Evolutionary conservation across 1,139 yeast genomes (phyloP).

Genomic region (Kodamaea alishanica): DNA sequence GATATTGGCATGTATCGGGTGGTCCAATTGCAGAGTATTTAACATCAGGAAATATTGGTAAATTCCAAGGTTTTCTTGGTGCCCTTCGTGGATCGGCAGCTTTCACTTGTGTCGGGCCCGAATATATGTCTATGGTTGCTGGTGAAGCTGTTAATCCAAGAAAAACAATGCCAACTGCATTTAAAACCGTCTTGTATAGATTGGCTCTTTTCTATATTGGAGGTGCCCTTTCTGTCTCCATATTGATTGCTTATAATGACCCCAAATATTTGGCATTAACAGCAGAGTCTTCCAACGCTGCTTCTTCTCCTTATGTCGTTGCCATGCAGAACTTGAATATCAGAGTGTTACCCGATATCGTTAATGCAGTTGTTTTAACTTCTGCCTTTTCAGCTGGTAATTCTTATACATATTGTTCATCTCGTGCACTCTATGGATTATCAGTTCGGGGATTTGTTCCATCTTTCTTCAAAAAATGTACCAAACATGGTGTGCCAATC

Average conservation of each 20-base stretch:
- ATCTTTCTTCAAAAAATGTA: slow-evolving; percentile 30
- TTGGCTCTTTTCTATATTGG: slow-evolving; percentile 65
- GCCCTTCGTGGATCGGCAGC: slow-evolving; percentile 54
- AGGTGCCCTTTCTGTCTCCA: slow-evolving; percentile 40
- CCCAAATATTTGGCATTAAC: slow-evolving; percentile 28
- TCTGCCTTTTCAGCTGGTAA: slow-evolving; percentile 46
- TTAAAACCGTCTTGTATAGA: slow-evolving; percentile 71
- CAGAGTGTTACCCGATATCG: slow-evolving; percentile 38
- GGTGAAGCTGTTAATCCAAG: slow-evolving; percentile 81
- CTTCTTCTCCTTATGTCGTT: slow-evolving; percentile 43
- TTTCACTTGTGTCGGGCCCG: slow-evolving; percentile 81
- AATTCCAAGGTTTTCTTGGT: slow-evolving; percentile 67
- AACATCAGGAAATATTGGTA: slow-evolving; percentile 56
- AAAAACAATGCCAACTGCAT: slow-evolving; percentile 72
- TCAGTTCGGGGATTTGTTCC: slow-evolving; percentile 42
- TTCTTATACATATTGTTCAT: slow-evolving; percentile 41
- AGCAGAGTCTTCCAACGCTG: slow-evolving; percentile 21
- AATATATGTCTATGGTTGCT: slow-evolving; percentile 78
- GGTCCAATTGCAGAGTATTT: slow-evolving; percentile 53
- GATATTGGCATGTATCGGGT: slow-evolving; percentile 53
- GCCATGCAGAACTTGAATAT: slow-evolving; percentile 42
- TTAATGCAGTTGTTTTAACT: slow-evolving; percentile 34
- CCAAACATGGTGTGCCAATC: slow-evolving; percentile 60
- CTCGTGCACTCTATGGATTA: slow-evolving; percentile 41
- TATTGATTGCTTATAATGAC: slow-evolving; percentile 41